Conservation (phyloP, 768 basidiomycete genomes). For the Pisolithus tinctorius region DNA sequence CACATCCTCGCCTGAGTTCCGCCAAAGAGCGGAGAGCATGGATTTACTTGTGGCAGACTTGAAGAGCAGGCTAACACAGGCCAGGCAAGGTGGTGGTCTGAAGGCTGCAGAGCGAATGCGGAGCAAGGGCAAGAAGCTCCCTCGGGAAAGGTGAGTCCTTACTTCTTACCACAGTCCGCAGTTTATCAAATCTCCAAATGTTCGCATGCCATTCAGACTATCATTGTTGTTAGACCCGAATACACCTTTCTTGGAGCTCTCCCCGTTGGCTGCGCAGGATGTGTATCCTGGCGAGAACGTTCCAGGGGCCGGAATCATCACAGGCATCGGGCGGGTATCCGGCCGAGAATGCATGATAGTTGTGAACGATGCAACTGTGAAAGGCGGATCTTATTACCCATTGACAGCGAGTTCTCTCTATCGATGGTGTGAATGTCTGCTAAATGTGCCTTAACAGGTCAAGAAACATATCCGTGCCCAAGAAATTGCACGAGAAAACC, state of each 20-base stretch:
- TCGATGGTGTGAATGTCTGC: not conserved
- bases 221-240: conserved; percentile 73
- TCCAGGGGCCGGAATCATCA: conserved; percentile 87
- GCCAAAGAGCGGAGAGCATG: conserved; percentile 61
- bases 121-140: conserved; percentile 73
- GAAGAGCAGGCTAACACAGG: conserved; percentile 49
- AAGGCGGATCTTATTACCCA: conserved; percentile 90
- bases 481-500: conserved; percentile 88
- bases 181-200: conserved; percentile 1
- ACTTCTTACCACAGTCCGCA: not conserved
- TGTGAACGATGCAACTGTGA: conserved; percentile 92
- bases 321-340: conserved; percentile 73
- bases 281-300: conserved; percentile 73
- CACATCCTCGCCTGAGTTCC: conserved; percentile 64
- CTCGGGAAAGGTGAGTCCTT: conserved; percentile 63
- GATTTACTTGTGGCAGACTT: conserved; percentile 58
- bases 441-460: conserved; percentile 38
- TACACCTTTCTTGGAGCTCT: conserved; percentile 87
- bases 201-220: conserved; percentile 38
- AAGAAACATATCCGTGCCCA: conserved; percentile 96
- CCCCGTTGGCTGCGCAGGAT: conserved; percentile 77
- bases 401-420: conserved; percentile 49
- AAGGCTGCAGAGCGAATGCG: conserved; percentile 73
- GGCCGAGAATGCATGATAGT: conserved; percentile 84
- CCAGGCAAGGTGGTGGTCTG: conserved; percentile 64